Base-by-base conservation (phyloP, 208 protist genomes). In the Cochliopodium minus region DNA sequence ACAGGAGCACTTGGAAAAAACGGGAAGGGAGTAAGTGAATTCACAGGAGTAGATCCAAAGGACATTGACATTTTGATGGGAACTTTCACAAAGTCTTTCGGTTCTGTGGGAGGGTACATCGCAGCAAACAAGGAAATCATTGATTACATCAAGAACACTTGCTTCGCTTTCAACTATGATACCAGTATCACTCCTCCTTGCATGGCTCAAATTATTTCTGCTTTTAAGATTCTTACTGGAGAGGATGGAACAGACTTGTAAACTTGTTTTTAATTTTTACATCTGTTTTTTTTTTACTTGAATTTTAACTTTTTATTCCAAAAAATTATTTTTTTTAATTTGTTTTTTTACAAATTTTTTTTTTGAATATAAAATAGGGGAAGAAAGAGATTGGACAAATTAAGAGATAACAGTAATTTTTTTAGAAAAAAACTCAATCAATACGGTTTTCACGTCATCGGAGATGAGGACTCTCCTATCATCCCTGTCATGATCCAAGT, bases 61-160 rank as follows among this genome's bases (percentile, higher is more conserved):
- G 57, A 76, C 38, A 70, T 95, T 13, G 88, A 93, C 57, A 80
- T 95, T 48, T 79, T 95, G 47, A 87, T 88, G 69, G 87, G 88
- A 35, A 96, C 92, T 32, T 87, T 96, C 50, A 93, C 83, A 33
- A 97, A 97, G 74, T 90, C 78, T 58, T 92, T 93, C 62, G 90
- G 88, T 50, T 48, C 29, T 73, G 82, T 66, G 20, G 57, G 55
- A 61, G 76, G 57, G 7, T 47, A 63, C 10, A 43, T 62, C 23
- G 30, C 62, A 38, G 47, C 25, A 6, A 13, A 20, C 2, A 49
- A 58, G n/a, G 13, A 22, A 3, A 3, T 67, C 0, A 67, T 72
- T 59, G 28, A 4, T 57, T 75, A 82, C 56, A 52, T 91, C 0
- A 76, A 75, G 48, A 57, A 62, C 20, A 71, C 77, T 62, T 77